Conservation (phyloP, 208 protist genomes). For the Vickermania ingenoplastis region DNA sequence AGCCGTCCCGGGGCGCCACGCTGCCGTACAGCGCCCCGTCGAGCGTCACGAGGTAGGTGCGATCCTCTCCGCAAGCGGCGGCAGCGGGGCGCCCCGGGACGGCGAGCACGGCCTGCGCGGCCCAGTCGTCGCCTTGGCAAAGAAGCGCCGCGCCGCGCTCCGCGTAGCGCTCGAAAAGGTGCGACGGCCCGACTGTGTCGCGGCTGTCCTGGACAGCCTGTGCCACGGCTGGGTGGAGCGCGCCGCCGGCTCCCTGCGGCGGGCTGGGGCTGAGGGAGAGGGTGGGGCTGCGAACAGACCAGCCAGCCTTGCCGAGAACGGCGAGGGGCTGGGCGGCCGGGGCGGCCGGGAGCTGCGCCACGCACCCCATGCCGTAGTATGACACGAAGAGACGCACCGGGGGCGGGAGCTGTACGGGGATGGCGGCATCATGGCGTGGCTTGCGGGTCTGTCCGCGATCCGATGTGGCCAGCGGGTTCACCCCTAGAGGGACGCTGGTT, state of each 20-base stretch:
- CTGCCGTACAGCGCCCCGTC: slow-evolving; percentile 12
- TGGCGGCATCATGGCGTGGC: slow-evolving; percentile 5
- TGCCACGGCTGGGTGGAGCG: too few species aligned
- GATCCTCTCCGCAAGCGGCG: slow-evolving; percentile 19
- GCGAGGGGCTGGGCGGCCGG: too few species aligned
- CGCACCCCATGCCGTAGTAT: slow-evolving; percentile 49
- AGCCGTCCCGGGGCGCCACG: neutral
- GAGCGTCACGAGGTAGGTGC: slow-evolving; percentile 24
- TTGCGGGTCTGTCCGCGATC: neutral
- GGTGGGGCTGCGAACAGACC: too few species aligned
- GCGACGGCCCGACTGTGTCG: too few species aligned
- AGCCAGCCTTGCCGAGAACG: too few species aligned
- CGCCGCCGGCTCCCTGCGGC: too few species aligned
- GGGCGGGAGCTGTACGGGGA: slow-evolving; percentile 38
- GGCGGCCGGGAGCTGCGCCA: slow-evolving; percentile 23
- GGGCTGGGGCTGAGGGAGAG: too few species aligned
- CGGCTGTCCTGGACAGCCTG: too few species aligned
- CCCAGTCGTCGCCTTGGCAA: too few species aligned
- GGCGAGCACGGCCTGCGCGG: too few species aligned
- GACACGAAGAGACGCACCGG: slow-evolving; percentile 39
- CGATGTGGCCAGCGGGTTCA: slow-evolving; percentile 47
- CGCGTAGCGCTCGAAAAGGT: neutral
- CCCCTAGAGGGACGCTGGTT: slow-evolving; percentile 25
- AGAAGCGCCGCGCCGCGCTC: neutral
- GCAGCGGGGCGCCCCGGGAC: neutral